Conservation (phyloP, 2,329 filamentous ascomycete species). For the Pseudogymnoascus sp. region DNA sequence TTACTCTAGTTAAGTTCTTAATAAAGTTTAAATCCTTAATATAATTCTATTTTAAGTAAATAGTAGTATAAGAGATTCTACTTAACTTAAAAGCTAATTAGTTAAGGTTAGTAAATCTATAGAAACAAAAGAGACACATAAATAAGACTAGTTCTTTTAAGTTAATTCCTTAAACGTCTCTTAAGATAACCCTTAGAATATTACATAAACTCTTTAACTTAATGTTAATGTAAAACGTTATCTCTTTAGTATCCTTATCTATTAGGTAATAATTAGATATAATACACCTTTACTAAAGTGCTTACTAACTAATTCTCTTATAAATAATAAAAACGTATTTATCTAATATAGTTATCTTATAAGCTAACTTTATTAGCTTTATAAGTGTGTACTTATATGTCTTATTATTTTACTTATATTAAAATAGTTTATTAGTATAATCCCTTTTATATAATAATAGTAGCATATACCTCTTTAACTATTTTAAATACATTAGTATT, state of each 20-base stretch:
- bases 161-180: conserved; percentile 8
- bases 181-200: conserved; percentile 8
- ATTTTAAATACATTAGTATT: not conserved
- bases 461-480: conserved; percentile 17
- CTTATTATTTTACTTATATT: conserved; percentile 15
- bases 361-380: too few relatives aligned
- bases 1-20: not conserved
- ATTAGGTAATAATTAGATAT: too few relatives aligned
- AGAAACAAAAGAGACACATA: not conserved
- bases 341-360: too few relatives aligned
- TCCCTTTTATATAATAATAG: not conserved
- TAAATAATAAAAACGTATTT: too few relatives aligned
- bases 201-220: conserved; percentile 8
- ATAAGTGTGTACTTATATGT: conserved; percentile 1
- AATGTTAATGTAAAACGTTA: conserved; percentile 5
- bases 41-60: conserved; percentile 11
- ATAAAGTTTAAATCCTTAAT: not conserved
- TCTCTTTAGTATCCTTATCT: conserved; percentile 5
- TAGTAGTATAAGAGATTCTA: conserved; percentile 14
- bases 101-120: not conserved
- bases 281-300: too few relatives aligned
- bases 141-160: conserved; percentile 5
- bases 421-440: conserved; percentile 8
- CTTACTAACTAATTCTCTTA: too few relatives aligned
- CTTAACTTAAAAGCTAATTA: conserved; percentile 12